Evolutionary conservation across 495 filamentous ascomycete species (phyloP).

Genomic region (Penicillium macrosclerotiorum): DNA sequence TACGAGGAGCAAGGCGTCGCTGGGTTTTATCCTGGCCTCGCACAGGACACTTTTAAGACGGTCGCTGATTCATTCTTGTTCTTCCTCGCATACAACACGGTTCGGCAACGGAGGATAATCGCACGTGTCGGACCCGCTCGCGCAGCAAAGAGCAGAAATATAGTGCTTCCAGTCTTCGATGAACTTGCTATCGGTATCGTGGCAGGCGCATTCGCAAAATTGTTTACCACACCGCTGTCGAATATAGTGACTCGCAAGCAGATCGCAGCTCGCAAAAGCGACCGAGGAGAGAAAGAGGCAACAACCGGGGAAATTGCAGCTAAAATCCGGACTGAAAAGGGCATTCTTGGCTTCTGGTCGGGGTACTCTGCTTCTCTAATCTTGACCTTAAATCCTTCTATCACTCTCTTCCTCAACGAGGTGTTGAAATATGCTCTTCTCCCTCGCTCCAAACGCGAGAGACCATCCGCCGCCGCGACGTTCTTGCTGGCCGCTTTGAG

Average conservation of each 20-base stretch:
- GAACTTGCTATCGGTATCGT: constrained; percentile 75
- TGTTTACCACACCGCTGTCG: constrained; percentile 77
- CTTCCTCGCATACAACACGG: constrained; percentile 75
- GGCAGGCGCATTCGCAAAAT: constrained; percentile 73
- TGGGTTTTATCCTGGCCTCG: constrained; percentile 74
- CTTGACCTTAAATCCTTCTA: constrained; percentile 79
- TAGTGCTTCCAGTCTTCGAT: constrained; percentile 60
- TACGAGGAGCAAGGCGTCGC: constrained; percentile 64
- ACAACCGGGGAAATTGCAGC: constrained; percentile 57
- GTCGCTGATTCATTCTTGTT: constrained; percentile 79
- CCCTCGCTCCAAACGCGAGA: constrained; percentile 45
- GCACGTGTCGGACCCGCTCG: constrained; percentile 30
- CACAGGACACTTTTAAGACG: constrained; percentile 69
- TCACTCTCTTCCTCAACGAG: constrained; percentile 84
- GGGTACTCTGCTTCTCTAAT: constrained; percentile 81
- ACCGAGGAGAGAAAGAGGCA: background rate
- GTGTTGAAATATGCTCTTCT: constrained; percentile 60
- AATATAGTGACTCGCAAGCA: constrained; percentile 85
- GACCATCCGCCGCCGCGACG: constrained; percentile 51
- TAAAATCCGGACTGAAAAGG: constrained; percentile 68
- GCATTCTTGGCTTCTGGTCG: constrained; percentile 79
- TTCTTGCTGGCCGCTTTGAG: constrained; percentile 79
- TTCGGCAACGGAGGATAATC: constrained; percentile 61
- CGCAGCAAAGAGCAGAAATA: constrained; percentile 40
- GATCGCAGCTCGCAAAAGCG: constrained; percentile 49